Conservation (phyloP, 2,329 filamentous ascomycete genomes). For the Macrophomina pseudophaseolina region DNA sequence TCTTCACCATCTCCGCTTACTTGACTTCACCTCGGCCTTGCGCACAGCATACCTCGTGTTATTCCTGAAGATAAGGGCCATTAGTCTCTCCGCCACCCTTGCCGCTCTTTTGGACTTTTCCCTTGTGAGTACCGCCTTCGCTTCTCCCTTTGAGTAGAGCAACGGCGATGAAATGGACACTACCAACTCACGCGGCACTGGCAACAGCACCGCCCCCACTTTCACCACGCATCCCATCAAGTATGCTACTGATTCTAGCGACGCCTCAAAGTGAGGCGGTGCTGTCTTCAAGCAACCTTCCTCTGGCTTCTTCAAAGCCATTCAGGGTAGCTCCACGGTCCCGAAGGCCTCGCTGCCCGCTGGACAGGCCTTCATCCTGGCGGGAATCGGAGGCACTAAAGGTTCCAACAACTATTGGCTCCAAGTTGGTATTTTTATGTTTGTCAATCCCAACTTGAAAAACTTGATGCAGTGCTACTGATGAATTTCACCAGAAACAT, state of each 20-base stretch:
- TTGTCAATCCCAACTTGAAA: neutral
- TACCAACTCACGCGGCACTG: constrained; percentile 53
- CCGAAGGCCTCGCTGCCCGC: constrained; percentile 53
- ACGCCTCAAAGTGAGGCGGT: constrained; percentile 62
- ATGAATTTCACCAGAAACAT: neutral
- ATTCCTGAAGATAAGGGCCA: constrained; percentile 33
- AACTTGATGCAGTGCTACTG: too few species aligned
- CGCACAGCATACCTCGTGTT: neutral
- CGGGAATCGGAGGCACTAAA: constrained; percentile 36
- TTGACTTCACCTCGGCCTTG: neutral
- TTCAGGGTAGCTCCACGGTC: constrained; percentile 60
- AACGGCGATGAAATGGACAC: constrained; percentile 49
- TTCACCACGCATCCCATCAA: neutral
- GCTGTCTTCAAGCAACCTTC: constrained; percentile 53
- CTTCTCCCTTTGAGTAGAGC: constrained; percentile 31
- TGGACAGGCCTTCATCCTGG: neutral
- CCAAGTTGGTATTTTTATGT: neutral
- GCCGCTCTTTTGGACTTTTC: constrained; percentile 36
- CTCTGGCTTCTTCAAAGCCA: constrained; percentile 56
- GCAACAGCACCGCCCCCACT: constrained; percentile 39
- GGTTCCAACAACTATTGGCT: constrained; percentile 40
- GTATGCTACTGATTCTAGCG: neutral
- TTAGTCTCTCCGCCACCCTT: constrained; percentile 45
- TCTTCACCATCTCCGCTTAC: neutral
- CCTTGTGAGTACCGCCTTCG: constrained; percentile 32